Percentiles rank a stretch among this genome's conserved stretches.
These are phyloP conservation scores for Pseudocercospora eumusae DNA, from an alignment of 2,329 filamentous ascomycete genomes.

Conservation along the genomic window DNA sequence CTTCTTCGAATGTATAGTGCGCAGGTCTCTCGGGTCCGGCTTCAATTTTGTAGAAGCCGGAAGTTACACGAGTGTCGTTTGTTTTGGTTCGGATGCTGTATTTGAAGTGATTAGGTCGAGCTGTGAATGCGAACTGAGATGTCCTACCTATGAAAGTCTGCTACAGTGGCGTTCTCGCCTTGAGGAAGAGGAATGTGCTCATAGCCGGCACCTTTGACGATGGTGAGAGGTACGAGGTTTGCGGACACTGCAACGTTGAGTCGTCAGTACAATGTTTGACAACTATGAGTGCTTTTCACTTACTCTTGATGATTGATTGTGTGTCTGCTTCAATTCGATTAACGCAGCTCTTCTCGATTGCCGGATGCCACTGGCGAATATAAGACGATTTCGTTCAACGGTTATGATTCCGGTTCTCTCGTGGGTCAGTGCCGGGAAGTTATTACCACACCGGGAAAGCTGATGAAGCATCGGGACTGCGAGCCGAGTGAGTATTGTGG, in stretches of 20 bases:
- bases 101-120: neutral
- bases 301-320: neutral
- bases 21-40: conserved; percentile 20
- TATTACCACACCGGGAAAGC: neutral
- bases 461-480: neutral
- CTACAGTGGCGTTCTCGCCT: conserved; percentile 25
- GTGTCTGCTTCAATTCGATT: too few species aligned
- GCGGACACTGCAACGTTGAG: neutral
- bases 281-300: neutral
- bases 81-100: conserved; percentile 27
- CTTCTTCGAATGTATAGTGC: conserved; percentile 28
- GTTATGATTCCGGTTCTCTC: neutral
- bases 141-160: conserved; percentile 26
- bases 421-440: neutral
- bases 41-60: conserved; percentile 31
- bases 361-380: too few species aligned
- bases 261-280: too few species aligned
- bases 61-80: conserved; percentile 23
- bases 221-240: conserved; percentile 25
- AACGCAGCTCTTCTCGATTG: too few species aligned
- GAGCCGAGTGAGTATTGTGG: neutral
- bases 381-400: neutral
- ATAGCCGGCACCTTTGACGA: conserved; percentile 29
- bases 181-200: conserved; percentile 26
- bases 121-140: too few species aligned